Percentiles rank a stretch among this genome's conserved stretches.
phyloP scores from a whole-genome alignment of 768 basidiomycete genomes.

The Tricholoma furcatifolium region DNA sequence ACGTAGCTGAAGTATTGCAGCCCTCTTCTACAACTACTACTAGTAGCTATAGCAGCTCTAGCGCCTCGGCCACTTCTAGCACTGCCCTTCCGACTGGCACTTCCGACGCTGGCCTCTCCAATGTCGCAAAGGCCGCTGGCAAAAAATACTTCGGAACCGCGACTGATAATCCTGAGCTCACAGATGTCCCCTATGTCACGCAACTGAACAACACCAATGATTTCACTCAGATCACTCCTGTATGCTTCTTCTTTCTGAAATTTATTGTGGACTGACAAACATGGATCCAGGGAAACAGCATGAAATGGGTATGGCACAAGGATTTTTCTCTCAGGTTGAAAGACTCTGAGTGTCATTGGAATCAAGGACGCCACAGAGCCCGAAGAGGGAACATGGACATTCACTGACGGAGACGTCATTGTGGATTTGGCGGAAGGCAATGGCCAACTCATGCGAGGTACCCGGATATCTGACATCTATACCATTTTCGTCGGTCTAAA shows the following conservation, averaged over 20 bases:
- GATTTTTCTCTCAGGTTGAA: not conserved
- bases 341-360: not conserved
- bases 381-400: slow-evolving; percentile 44
- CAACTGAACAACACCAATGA: slow-evolving; percentile 36
- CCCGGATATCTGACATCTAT: not conserved
- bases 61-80: not conserved
- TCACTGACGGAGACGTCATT: slow-evolving; percentile 41
- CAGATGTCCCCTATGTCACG: slow-evolving; percentile 38
- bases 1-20: not conserved
- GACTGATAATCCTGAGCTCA: slow-evolving; percentile 48
- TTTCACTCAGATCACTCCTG: slow-evolving; percentile 51
- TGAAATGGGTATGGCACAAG: slow-evolving; percentile 52
- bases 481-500: not conserved
- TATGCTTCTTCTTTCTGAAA: slow-evolving; percentile 9
- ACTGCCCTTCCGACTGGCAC: slow-evolving; percentile 16
- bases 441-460: slow-evolving; percentile 46
- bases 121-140: slow-evolving; percentile 48
- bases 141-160: slow-evolving; percentile 52
- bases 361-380: slow-evolving; percentile 53
- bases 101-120: slow-evolving; percentile 33
- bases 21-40: slow-evolving; percentile 8
- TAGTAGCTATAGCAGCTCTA: slow-evolving; percentile 9
- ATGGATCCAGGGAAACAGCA: slow-evolving; percentile 37
- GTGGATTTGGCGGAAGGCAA: slow-evolving; percentile 44
- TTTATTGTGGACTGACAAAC: not conserved